phyloP scores from a whole-genome alignment of 257 asterid species.

The Petrea volubilis region DNA sequence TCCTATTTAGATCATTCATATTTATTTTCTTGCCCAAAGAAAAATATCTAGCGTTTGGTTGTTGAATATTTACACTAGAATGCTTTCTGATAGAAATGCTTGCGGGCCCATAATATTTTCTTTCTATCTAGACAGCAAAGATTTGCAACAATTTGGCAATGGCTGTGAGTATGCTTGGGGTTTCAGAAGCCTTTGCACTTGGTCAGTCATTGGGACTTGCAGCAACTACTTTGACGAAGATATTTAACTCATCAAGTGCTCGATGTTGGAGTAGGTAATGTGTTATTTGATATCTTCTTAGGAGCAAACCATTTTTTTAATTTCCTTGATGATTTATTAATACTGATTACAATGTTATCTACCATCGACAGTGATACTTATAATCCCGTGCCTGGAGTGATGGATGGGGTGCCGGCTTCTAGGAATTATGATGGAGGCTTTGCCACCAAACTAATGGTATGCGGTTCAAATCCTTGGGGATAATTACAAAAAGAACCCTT shows the following conservation, averaged over 20 bases:
- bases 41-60: not conserved
- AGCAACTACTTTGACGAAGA: slow-evolving; percentile 69
- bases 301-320: not conserved
- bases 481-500: too few species aligned
- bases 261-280: slow-evolving; percentile 99
- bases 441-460: slow-evolving; percentile 88
- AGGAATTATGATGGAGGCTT: slow-evolving; percentile 87
- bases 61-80: not conserved
- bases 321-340: not conserved
- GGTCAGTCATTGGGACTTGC: slow-evolving; percentile 83
- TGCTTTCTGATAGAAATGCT: not conserved
- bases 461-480: not conserved
- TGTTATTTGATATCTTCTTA: not conserved
- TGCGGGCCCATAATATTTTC: not conserved
- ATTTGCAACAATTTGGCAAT: slow-evolving; percentile 94
- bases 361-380: slow-evolving; percentile 65
- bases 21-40: not conserved
- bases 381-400: slow-evolving; percentile 98
- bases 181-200: slow-evolving; percentile 89
- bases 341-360: not conserved
- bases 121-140: slow-evolving; percentile 66
- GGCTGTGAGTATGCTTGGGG: slow-evolving; percentile 98
- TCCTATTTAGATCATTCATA: too few species aligned
- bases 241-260: slow-evolving; percentile 90
- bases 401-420: slow-evolving; percentile 93